Evolutionary conservation across 2,329 filamentous ascomycete species (phyloP), one percentile per base, ranked within the genome.

Genomic region (Ceratocystis ficicola): DNA sequence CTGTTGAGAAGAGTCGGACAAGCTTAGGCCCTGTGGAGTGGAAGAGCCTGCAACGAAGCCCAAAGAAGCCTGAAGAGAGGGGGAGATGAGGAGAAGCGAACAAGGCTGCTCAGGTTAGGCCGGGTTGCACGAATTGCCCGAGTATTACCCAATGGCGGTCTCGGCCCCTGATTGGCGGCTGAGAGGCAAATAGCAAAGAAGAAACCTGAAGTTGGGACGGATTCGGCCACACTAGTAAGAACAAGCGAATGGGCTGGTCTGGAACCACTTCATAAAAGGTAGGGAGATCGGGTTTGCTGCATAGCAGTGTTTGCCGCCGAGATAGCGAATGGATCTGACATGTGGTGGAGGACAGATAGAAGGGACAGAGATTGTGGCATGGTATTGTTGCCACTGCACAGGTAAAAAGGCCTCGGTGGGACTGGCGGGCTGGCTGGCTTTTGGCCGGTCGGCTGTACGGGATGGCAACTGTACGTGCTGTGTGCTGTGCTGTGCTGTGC

Each of bases 151-250:
- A 28, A 2, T 2, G 6, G 28, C 5, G 12, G 28, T 17, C 48
- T n/a, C 28, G 52, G 52, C 52, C 52, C 52, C 52, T 57, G 52
- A 57, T 57, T 57, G 52, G 52, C 52, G 52, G 52, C 52, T 20
- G 52, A 12, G 22, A 25, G 48, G n/a, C n/a, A 52, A 52, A 25
- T 52, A 22, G 7, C 48, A 22, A n/a, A 52, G 17, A n/a, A 22
- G 15, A 17, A 6, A n/a, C 20, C 50, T 15, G n/a, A 25, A 28
- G 20, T 28, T 55, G n/a, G 52, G 52, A 28, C 52, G 52, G 52
- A 22, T 17, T 55, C 10, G 50, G 36, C 36, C 30, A 55, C 22
- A 20, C 48, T 22, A 50, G 48, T 20, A 22, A 15, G 22, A 22
- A 41, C 36, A 41, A 41, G 36, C 36, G 36, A n/a, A 50, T 50